These are phyloP conservation scores for Ilyonectria robusta DNA, from an alignment of 2,329 filamentous ascomycete genomes.

Conservation along the genomic window DNA sequence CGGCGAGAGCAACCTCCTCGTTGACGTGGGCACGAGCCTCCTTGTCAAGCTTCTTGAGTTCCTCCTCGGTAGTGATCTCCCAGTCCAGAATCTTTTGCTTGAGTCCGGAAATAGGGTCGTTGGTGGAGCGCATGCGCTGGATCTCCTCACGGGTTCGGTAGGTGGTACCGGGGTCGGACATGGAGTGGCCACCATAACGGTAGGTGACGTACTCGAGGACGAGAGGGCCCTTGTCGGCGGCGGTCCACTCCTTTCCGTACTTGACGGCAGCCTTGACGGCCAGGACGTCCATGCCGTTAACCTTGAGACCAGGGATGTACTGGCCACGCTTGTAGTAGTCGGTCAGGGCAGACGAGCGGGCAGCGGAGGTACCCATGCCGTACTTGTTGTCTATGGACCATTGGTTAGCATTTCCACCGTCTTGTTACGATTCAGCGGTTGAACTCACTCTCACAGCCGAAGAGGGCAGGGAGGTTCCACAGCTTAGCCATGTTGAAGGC, in stretches of 20 bases:
- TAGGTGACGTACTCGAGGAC: constrained; percentile 99
- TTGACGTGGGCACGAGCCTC: constrained; percentile 88
- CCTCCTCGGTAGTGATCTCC: constrained; percentile 91
- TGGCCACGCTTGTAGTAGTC: constrained; percentile 99
- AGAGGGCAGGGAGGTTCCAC: constrained; percentile 95
- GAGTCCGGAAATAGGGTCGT: constrained; percentile 97
- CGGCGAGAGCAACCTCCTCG: constrained; percentile 89
- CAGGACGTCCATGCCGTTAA: constrained; percentile 99
- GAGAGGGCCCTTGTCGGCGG: constrained; percentile 88
- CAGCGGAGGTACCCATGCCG: constrained; percentile 98
- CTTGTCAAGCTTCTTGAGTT: constrained; percentile 97
- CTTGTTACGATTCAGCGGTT: neutral
- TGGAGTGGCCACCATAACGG: constrained; percentile 99
- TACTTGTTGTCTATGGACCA: constrained; percentile 92
- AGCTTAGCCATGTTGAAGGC: constrained; percentile 99
- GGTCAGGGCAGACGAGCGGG: constrained; percentile 93
- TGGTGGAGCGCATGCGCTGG: constrained; percentile 98
- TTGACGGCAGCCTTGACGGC: constrained; percentile 96
- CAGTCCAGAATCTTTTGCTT: constrained; percentile 99
- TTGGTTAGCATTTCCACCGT: constrained; percentile 28
- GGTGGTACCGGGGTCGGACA: constrained; percentile 99
- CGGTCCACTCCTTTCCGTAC: constrained; percentile 91
- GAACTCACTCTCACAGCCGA: constrained; percentile 95
- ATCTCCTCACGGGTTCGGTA: constrained; percentile 99
- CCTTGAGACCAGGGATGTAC: constrained; percentile 99